Evolutionary conservation across 2,329 filamentous ascomycete genomes (phyloP).

Genomic region (Blastomyces gilchristii): DNA sequence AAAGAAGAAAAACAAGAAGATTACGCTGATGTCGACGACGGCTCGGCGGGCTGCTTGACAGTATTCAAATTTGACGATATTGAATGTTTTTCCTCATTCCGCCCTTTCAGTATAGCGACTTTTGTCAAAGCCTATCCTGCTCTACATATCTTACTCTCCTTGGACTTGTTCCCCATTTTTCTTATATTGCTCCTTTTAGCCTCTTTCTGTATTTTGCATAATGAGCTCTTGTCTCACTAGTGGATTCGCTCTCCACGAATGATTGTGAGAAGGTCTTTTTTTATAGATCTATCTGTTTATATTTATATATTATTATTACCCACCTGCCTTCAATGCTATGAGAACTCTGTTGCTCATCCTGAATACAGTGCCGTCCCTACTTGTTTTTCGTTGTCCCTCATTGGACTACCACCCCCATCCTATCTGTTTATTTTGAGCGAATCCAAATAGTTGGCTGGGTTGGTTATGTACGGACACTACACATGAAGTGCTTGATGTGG

Average conservation of each 20-base stretch:
- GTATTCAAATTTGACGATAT: background rate
- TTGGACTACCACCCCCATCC: background rate
- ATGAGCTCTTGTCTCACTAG: background rate
- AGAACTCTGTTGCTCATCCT: background rate
- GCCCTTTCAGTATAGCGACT: background rate
- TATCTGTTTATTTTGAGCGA: background rate
- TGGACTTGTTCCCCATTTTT: background rate
- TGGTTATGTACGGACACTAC: background rate
- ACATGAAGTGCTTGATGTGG: background rate
- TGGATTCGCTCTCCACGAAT: background rate
- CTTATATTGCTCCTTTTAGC: background rate
- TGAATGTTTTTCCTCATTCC: background rate
- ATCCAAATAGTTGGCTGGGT: background rate
- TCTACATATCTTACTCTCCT: too few relatives aligned
- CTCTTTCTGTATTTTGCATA: background rate
- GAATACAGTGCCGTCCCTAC: too few relatives aligned
- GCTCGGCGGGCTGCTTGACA: constrained; percentile 43
- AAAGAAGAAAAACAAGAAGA: constrained; percentile 59
- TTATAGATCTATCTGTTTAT: background rate
- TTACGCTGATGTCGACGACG: constrained; percentile 58
- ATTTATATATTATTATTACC: background rate
- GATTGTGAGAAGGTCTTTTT: background rate
- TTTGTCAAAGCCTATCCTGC: background rate
- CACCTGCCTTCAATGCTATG: background rate
- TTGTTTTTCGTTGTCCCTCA: background rate